Evolutionary conservation across 805 yeast species (phyloP).

Genomic region (Candida nitratophila): DNA sequence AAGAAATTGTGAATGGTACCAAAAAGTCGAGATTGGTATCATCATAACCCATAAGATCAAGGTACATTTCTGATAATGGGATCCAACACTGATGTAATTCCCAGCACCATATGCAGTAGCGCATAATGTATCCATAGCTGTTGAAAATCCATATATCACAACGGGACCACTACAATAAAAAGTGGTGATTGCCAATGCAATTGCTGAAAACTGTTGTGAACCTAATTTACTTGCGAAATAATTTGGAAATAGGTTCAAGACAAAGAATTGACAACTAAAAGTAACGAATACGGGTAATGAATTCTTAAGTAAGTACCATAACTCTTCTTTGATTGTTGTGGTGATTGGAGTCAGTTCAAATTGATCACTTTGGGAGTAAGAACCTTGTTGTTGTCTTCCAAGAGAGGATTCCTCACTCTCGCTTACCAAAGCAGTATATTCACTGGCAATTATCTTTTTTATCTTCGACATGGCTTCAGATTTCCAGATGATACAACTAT

Average conservation of each 20-base stretch:
- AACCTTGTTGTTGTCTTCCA: background rate
- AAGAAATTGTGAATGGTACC: slow-evolving; percentile 47
- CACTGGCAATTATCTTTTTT: background rate
- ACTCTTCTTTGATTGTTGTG: slow-evolving; percentile 12
- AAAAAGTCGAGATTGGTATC: slow-evolving; percentile 49
- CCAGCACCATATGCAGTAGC: slow-evolving; percentile 69
- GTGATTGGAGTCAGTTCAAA: background rate
- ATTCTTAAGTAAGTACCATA: slow-evolving; percentile 25
- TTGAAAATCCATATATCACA: slow-evolving; percentile 64
- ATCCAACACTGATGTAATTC: slow-evolving; percentile 55
- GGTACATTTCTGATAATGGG: slow-evolving; percentile 59
- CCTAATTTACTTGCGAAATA: slow-evolving; percentile 68
- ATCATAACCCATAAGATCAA: slow-evolving; percentile 39
- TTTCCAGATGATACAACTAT: too few species aligned
- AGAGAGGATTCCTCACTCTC: background rate
- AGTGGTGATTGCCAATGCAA: slow-evolving; percentile 64
- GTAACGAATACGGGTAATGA: slow-evolving; percentile 58
- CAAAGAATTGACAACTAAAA: slow-evolving; percentile 58
- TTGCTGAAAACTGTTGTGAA: slow-evolving; percentile 60
- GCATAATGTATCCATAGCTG: slow-evolving; percentile 70
- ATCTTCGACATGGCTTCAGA: background rate
- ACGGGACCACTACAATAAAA: slow-evolving; percentile 71
- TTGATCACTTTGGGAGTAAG: too few species aligned
- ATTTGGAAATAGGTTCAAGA: slow-evolving; percentile 67
- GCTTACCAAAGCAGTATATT: background rate